phyloP scores from a whole-genome alignment of 2,329 filamentous ascomycete species.

The Colletotrichum lupini region DNA sequence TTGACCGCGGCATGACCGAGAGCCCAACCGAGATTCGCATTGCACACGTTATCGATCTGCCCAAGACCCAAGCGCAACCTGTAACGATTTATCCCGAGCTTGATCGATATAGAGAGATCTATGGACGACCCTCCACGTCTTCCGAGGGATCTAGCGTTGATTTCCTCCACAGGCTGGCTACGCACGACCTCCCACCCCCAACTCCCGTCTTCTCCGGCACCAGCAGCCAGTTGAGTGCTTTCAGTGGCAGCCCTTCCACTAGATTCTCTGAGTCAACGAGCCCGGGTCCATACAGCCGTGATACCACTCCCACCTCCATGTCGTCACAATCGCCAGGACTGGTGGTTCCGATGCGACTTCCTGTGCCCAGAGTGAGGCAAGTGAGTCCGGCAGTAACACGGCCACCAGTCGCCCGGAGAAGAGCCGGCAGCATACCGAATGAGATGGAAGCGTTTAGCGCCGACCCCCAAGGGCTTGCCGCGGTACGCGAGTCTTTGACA shows the following conservation, averaged over 20 bases:
- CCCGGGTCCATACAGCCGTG: constrained; percentile 77
- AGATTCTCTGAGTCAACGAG: constrained; percentile 79
- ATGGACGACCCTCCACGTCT: constrained; percentile 49
- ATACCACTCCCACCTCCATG: constrained; percentile 82
- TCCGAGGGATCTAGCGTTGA: constrained; percentile 52
- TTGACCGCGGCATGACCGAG: constrained; percentile 54
- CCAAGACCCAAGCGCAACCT: constrained; percentile 50
- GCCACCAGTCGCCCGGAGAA: constrained; percentile 70
- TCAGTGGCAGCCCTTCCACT: constrained; percentile 79
- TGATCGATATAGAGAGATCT: constrained; percentile 66
- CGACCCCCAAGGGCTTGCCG: constrained; percentile 69
- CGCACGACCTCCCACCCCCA: constrained; percentile 74
- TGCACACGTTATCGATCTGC: constrained; percentile 54
- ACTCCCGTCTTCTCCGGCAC: constrained; percentile 71
- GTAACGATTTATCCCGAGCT: constrained; percentile 68
- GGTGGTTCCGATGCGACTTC: constrained; percentile 59
- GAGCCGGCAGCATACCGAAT: constrained; percentile 65
- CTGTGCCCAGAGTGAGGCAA: constrained; percentile 61
- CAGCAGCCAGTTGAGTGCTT: constrained; percentile 65
- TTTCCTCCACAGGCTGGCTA: constrained; percentile 67
- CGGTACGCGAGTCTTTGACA: constrained; percentile 75
- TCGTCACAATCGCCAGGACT: constrained; percentile 79
- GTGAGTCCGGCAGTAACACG: constrained; percentile 66
- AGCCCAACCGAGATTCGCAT: constrained; percentile 57
- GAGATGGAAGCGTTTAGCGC: constrained; percentile 57